Evolutionary conservation across 768 basidiomycete species (phyloP), one percentile per base, ranked within the genome.

Genomic region (Phylloporus sp.): DNA sequence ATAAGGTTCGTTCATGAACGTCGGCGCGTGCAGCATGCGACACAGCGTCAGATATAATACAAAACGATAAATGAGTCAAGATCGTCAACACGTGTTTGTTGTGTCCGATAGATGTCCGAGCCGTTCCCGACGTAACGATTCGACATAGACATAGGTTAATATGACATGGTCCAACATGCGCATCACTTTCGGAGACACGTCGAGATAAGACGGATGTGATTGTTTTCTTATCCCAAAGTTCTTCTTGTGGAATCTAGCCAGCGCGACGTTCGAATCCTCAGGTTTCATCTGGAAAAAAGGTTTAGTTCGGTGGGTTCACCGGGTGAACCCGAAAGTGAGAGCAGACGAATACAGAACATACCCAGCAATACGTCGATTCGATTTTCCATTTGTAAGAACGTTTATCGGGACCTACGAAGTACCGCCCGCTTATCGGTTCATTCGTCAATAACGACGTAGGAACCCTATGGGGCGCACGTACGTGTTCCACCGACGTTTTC

Each of bases 381-480:
- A 70, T 49, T 11, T 56, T 57, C 70, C 69, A 71, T n/a, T 63
- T 63, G 43, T 69, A 70, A 44, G 57, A 49, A 27, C 46, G 53
- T 6, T 65, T 64, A 31, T 70, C 68, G 0, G 59, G 66, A 5
- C 65, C 70, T 28, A 48, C 44, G 46, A 68, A 71, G 21, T 59
- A 53, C n/a, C 66, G 66, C 8, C 60, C 59, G 26, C 68, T 69
- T 38, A 31, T 44, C 2, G 4, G 14, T 18, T 33, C 18, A 26
- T 32, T 9, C 17, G 26, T 49, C 44, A 48, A 29, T 26, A 11
- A 27, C 15, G 8, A 35, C 6, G 21, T 20, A 3, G 24, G 11
- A 31, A 10, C 1, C 2, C 14, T n/a, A 17, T 6, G 17, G 18
- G 17, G 23, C 6, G 23, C 27, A 58, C 61, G 35, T 48, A 62